These are phyloP conservation scores for Marchantia polymorpha DNA, from an alignment of 225 moss, liverwort and hornwort species.

Conservation along the genomic window DNA sequence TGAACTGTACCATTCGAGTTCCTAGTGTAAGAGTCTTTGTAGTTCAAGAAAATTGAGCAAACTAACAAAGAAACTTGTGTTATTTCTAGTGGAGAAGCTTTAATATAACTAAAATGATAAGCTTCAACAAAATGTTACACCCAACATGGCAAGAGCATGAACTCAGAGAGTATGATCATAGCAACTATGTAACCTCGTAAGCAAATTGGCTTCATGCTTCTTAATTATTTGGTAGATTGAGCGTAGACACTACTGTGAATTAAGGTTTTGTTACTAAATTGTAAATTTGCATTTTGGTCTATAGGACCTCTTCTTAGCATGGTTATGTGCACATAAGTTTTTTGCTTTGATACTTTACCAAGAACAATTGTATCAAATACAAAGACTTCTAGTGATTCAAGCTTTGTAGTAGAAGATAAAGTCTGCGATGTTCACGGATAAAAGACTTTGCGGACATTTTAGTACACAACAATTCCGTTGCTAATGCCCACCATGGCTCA, in stretches of 20 bases:
- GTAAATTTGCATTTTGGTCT: background rate
- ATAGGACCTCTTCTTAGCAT: conserved; percentile 40
- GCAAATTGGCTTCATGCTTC: background rate
- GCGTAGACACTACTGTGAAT: background rate
- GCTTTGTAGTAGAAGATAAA: conserved; percentile 32
- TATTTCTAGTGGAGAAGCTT: too few relatives aligned
- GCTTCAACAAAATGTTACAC: too few relatives aligned
- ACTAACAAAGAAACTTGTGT: background rate
- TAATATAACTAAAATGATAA: too few relatives aligned
- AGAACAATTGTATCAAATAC: conserved; percentile 18
- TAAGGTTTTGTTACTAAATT: background rate
- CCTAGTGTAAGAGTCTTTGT: too few relatives aligned
- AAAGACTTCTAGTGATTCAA: conserved; percentile 7
- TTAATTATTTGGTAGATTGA: background rate
- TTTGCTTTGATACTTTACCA: conserved; percentile 51
- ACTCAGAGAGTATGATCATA: background rate
- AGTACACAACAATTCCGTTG: too few relatives aligned
- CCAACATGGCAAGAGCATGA: background rate
- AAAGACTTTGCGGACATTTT: too few relatives aligned
- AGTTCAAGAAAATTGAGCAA: background rate
- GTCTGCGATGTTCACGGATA: conserved; percentile 28
- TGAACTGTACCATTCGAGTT: too few relatives aligned
- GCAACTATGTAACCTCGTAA: too few relatives aligned
- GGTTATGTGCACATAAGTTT: conserved; percentile 56
- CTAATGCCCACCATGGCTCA: too few relatives aligned